Evolutionary conservation across 2,329 filamentous ascomycete species (phyloP), one percentile per base, ranked within the genome.

Genomic region (Paraphaeosphaeria sporulosa): DNA sequence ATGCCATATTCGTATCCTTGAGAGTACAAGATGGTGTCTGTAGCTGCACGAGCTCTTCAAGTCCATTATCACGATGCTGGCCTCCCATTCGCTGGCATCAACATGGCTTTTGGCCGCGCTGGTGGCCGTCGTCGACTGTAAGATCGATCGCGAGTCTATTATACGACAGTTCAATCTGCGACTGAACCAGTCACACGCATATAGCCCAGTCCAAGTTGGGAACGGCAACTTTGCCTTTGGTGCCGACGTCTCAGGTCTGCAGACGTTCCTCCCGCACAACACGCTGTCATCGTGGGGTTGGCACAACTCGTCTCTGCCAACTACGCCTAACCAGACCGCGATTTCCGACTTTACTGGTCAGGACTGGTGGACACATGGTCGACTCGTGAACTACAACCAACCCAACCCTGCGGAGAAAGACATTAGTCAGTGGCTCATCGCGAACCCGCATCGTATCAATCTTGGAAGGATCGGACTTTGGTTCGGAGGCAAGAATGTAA

Each of bases 401-500:
- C 77, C 79, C 0, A 81, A 82, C 56, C 76, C 79, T 1, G 70
- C 69, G 3, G 67, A 82, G 54, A 67, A 70, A 17, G 71, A 76
- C 9, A 81, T 81, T 27, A 83, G 81, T 3, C 81, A 85, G 59
- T 87, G 84, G 85, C 71, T 86, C 21, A 84, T 84, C 32, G 77
- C 79, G 57, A 86, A 86, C 62, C 84, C 84, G 0, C 83, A 86
- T 64, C 76, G 84, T 6, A 71, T 85, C 19, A 86, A 85, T 60
- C 63, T 86, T 1, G 84, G 78, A 3, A 79, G 76, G 3, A 76
- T 85, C 10, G 84, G 84, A 3, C 69, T 86, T 32, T 78, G 76
- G 57, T 85, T 84, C 63, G 72, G 73, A 3, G 75, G 67, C 1
- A 46, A 59, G 0, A 73, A 79, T 59, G 72, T 84, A 10, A 79